A percentile compares a stretch with the other conserved stretches of the same genome.
Conservation (phyloP, 1,284 basidiomycete species). For the Wolfiporia cocos region DNA sequence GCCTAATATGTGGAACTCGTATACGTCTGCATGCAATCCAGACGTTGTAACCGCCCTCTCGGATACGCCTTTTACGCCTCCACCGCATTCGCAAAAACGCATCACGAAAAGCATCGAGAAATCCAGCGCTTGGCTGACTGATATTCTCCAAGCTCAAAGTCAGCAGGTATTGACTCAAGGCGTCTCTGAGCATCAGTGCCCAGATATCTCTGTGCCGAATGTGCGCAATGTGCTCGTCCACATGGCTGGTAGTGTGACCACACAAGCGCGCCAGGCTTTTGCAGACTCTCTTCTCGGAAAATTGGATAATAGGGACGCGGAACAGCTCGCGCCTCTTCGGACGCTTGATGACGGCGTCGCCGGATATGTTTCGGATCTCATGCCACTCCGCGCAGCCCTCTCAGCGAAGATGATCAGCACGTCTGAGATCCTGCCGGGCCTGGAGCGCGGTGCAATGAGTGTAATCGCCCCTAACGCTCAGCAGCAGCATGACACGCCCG, state of each 20-base stretch:
- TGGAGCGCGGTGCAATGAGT: not conserved
- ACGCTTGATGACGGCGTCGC: constrained; percentile 59
- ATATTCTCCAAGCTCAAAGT: constrained; percentile 34
- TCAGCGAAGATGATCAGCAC: constrained; percentile 2
- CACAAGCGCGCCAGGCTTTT: constrained; percentile 57
- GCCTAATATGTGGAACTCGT: constrained; percentile 45
- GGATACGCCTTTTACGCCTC: constrained; percentile 60
- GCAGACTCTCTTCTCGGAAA: constrained; percentile 50
- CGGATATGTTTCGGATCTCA: constrained; percentile 67
- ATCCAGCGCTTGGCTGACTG: constrained; percentile 53
- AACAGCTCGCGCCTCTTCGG: constrained; percentile 41
- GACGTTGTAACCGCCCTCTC: constrained; percentile 68
- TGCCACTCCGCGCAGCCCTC: constrained; percentile 38
- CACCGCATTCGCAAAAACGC: constrained; percentile 67
- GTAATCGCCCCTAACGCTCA: not conserved
- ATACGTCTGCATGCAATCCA: constrained; percentile 47
- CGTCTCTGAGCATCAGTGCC: no score
- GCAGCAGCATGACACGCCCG: constrained; percentile 3
- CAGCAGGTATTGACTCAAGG: constrained; percentile 5
- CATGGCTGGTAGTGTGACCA: constrained; percentile 54
- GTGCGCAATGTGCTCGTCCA: constrained; percentile 53
- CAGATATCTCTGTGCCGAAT: no score
- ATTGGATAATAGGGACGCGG: constrained; percentile 49
- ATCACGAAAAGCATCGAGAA: constrained; percentile 69
- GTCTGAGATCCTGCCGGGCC: not conserved